phyloP scores from a whole-genome alignment of 2,329 filamentous ascomycete species.

The Aspergillus sclerotialis region DNA sequence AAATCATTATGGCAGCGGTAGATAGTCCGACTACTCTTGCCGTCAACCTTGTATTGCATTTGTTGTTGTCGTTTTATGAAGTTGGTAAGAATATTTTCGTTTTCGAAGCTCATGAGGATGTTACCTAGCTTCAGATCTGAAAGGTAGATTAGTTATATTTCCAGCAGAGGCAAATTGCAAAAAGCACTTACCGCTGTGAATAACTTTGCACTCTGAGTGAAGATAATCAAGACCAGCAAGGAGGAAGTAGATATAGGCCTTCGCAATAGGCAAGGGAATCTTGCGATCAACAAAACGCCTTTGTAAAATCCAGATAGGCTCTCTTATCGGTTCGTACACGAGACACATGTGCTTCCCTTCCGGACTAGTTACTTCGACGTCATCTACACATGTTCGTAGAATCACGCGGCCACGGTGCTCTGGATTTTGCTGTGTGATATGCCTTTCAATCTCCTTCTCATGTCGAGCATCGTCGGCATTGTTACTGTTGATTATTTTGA shows the following conservation, averaged over 20 bases:
- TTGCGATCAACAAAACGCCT: conserved; percentile 17
- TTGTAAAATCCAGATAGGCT: conserved; percentile 26
- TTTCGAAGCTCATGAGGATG: conserved; percentile 26
- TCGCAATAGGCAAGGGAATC: conserved; percentile 22
- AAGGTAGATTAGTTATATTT: neutral
- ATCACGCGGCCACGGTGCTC: conserved; percentile 14
- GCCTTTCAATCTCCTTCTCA: conserved; percentile 21
- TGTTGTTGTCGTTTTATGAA: conserved; percentile 14
- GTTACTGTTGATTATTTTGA: conserved; percentile 23
- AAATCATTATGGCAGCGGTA: conserved; percentile 24
- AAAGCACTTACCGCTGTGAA: conserved; percentile 28
- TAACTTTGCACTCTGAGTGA: conserved; percentile 31
- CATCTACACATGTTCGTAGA: conserved; percentile 16
- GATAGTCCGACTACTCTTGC: conserved; percentile 17
- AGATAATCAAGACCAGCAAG: conserved; percentile 36
- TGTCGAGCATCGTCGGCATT: conserved; percentile 5
- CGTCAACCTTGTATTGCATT: conserved; percentile 18
- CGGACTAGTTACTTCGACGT: conserved; percentile 14
- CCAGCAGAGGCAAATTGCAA: neutral
- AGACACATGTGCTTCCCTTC: conserved; percentile 27
- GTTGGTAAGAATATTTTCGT: conserved; percentile 6
- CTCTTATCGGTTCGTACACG: conserved; percentile 29
- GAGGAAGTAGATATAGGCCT: conserved; percentile 26
- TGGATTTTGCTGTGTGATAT: conserved; percentile 19
- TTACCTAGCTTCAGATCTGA: conserved; percentile 36